Conservation (phyloP, 2,329 filamentous ascomycete species). For the Teratosphaeria gauchensis region DNA sequence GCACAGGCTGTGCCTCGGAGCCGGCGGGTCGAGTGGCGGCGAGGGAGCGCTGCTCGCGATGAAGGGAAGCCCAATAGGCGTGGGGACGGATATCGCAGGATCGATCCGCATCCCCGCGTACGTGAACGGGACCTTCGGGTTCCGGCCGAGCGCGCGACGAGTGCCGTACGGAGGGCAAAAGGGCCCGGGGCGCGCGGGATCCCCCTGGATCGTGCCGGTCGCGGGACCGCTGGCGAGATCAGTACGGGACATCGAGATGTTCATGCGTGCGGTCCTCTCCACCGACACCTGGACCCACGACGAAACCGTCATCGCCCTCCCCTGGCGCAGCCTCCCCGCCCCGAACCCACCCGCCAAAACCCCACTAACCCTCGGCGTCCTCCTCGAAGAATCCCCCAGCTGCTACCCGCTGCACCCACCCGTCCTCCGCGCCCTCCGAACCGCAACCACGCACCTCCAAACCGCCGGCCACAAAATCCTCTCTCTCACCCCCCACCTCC, state of each 20-base stretch:
- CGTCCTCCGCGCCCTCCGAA: slow-evolving; percentile 36
- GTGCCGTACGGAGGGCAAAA: slow-evolving; percentile 27
- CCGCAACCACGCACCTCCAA: slow-evolving; percentile 30
- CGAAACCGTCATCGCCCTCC: slow-evolving; percentile 29
- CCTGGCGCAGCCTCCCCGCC: slow-evolving; percentile 33
- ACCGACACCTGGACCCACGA: slow-evolving; percentile 16
- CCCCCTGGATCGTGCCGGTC: slow-evolving; percentile 28
- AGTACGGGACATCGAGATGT: slow-evolving; percentile 15
- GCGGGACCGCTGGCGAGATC: slow-evolving; percentile 21
- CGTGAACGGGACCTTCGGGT: slow-evolving; percentile 41
- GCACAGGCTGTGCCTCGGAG: slow-evolving; percentile 48
- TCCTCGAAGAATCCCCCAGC: slow-evolving; percentile 39
- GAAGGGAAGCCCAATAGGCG: slow-evolving; percentile 48
- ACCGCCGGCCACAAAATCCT: slow-evolving; percentile 37
- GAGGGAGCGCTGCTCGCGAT: slow-evolving; percentile 52
- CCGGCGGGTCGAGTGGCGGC: slow-evolving; percentile 58
- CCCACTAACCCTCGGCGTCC: slow-evolving; percentile 39
- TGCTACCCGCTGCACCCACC: slow-evolving; percentile 44
- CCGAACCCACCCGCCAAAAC: too few relatives aligned
- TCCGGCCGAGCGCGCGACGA: slow-evolving; percentile 11
- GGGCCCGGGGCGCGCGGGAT: slow-evolving; percentile 33
- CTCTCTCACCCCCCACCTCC: neutral
- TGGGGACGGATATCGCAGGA: slow-evolving; percentile 54
- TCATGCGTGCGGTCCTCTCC: slow-evolving; percentile 13
- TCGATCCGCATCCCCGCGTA: slow-evolving; percentile 76